These are phyloP conservation scores for Solanum appendiculatum DNA, from an alignment of 257 asterid genomes.

Conservation along the genomic window DNA sequence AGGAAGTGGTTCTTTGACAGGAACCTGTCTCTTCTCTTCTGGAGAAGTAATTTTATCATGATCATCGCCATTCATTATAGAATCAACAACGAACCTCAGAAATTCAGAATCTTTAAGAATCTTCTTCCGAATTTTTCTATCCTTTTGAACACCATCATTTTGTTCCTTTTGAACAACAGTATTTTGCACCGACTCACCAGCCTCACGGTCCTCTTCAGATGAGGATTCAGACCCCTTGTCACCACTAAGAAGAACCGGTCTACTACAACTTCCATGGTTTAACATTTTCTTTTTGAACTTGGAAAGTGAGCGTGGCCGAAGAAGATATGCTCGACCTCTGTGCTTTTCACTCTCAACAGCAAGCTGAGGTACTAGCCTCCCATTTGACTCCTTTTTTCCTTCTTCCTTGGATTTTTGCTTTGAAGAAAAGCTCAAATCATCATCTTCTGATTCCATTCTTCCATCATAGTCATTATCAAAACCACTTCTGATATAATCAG, in stretches of 20 bases:
- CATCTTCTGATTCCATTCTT: neutral
- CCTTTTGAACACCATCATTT: neutral
- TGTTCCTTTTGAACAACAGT: neutral
- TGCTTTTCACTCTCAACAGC: neutral
- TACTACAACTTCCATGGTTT: neutral
- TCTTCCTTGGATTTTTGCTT: neutral
- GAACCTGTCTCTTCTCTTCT: constrained; percentile 2
- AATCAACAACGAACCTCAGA: constrained; percentile 15
- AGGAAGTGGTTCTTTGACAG: constrained; percentile 14
- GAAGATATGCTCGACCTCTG: neutral
- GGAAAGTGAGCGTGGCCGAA: constrained; percentile 7
- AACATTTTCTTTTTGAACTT: neutral
- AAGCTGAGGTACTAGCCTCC: neutral
- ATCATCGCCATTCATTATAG: constrained; percentile 16
- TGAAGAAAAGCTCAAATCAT: neutral
- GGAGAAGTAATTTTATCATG: constrained; percentile 3
- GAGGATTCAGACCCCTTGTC: neutral
- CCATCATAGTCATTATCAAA: neutral
- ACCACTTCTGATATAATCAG: neutral
- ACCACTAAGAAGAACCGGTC: neutral
- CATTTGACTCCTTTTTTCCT: neutral
- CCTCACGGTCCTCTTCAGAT: neutral
- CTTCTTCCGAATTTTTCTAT: neutral
- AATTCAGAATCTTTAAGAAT: neutral
- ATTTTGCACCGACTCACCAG: neutral